These are phyloP conservation scores for Colletotrichum melonis DNA, from an alignment of 2,329 filamentous ascomycete species.

Conservation along the genomic window DNA sequence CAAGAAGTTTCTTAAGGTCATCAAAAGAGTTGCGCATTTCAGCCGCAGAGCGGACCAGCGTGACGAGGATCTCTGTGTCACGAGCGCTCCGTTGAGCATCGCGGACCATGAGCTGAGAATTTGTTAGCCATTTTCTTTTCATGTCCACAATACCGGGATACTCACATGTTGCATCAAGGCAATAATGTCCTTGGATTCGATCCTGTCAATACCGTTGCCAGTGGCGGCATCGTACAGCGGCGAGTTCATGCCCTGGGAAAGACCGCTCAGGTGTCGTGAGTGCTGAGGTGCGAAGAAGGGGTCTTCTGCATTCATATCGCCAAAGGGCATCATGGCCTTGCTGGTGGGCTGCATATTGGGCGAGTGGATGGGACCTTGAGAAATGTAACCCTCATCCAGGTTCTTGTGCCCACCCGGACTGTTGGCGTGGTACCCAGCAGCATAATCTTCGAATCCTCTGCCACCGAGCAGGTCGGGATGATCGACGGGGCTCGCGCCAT, in stretches of 20 bases:
- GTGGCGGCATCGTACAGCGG: conserved; percentile 92
- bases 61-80: conserved; percentile 95
- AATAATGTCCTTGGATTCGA: conserved; percentile 96
- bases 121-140: conserved; percentile 40
- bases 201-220: conserved; percentile 87
- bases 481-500: conserved; percentile 71
- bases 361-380: conserved; percentile 71
- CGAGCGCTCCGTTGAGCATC: conserved; percentile 96
- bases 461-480: conserved; percentile 62
- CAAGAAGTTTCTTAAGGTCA: conserved; percentile 92
- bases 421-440: conserved; percentile 61
- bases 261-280: conserved; percentile 80
- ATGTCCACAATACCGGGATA: conserved; percentile 36
- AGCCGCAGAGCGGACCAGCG: conserved; percentile 90
- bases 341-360: conserved; percentile 65
- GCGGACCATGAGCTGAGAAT: conserved; percentile 82
- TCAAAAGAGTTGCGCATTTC: conserved; percentile 98
- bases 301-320: conserved; percentile 67
- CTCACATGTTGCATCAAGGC: conserved; percentile 95
- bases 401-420: conserved; percentile 70
- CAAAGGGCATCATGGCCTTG: conserved; percentile 57
- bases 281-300: conserved; percentile 73
- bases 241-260: conserved; percentile 91
- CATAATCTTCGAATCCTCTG: conserved; percentile 52
- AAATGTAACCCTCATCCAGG: conserved; percentile 91